Percentiles rank a stretch among this genome's conserved stretches.
Evolutionary conservation across 2,329 filamentous ascomycete species (phyloP).

Genomic region (Dothideomycetes sp.): DNA sequence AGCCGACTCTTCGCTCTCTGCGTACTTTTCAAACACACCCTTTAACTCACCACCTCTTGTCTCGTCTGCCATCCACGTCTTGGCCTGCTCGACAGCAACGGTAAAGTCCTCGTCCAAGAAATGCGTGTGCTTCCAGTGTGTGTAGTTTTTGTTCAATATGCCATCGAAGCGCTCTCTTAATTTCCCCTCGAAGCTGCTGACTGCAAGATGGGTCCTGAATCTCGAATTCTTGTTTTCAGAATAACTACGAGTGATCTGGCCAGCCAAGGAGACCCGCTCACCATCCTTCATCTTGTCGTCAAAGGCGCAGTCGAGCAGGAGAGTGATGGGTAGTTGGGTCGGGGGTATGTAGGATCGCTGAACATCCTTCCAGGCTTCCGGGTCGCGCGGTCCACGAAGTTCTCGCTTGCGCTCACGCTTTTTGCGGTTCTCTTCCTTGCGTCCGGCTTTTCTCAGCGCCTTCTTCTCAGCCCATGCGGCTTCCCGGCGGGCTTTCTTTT

Average conservation of each 20-base stretch:
- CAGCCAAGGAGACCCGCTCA: conserved; percentile 70
- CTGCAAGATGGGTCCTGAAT: conserved; percentile 59
- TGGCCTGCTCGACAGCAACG: conserved; percentile 53
- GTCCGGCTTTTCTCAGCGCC: conserved; percentile 43
- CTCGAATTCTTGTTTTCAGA: conserved; percentile 67
- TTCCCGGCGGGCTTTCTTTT: conserved; percentile 65
- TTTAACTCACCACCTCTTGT: conserved; percentile 46
- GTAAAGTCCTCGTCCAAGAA: conserved; percentile 69
- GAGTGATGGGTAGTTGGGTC: conserved; percentile 59
- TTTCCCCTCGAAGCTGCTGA: conserved; percentile 67
- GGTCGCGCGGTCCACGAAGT: conserved; percentile 7
- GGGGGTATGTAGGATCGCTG: conserved; percentile 20
- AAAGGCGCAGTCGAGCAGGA: conserved; percentile 87
- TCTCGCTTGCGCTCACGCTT: conserved; percentile 36
- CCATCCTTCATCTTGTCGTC: conserved; percentile 81
- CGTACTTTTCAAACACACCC: conserved; percentile 30
- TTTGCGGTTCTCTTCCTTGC: conserved; percentile 45
- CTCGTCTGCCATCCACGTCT: conserved; percentile 52
- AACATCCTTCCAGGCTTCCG: conserved; percentile 11
- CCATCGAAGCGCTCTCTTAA: conserved; percentile 73
- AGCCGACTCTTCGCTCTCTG: neutral
- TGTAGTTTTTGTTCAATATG: conserved; percentile 58
- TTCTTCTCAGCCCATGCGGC: conserved; percentile 67
- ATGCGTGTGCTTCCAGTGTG: conserved; percentile 66
- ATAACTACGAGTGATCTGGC: conserved; percentile 80